Conservation (phyloP, 1,139 yeast genomes). For the Zygoascus hellenicus region DNA sequence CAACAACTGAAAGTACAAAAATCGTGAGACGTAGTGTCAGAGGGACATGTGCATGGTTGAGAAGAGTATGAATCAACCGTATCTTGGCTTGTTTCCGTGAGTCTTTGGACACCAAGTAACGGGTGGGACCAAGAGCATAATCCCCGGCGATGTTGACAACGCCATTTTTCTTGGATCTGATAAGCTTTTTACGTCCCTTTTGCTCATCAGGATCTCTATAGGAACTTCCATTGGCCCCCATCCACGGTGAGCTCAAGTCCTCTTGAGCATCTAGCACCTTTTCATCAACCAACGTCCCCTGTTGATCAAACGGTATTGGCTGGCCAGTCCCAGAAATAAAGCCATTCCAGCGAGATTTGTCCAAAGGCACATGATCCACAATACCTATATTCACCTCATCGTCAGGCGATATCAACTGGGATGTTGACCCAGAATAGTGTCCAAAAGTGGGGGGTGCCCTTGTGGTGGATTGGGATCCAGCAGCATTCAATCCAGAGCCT, state of each 20-base stretch:
- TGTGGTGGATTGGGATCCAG: background rate
- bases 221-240: constrained; percentile 12
- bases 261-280: constrained; percentile 21
- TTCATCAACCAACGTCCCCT: constrained; percentile 18
- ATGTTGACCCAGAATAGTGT: background rate
- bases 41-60: constrained; percentile 78
- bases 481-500: background rate
- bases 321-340: constrained; percentile 19
- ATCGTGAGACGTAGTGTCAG: constrained; percentile 66
- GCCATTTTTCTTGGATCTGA: constrained; percentile 4
- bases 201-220: background rate
- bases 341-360: constrained; percentile 20
- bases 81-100: constrained; percentile 55
- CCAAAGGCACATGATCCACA: background rate
- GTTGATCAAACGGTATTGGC: constrained; percentile 14
- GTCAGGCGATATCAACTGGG: background rate
- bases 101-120: constrained; percentile 27
- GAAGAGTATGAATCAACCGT: constrained; percentile 49
- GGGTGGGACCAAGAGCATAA: constrained; percentile 20
- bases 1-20: constrained; percentile 37
- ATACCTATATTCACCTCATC: background rate
- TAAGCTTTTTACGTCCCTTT: background rate
- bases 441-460: background rate
- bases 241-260: constrained; percentile 21
- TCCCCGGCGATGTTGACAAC: constrained; percentile 12